phyloP scores from a whole-genome alignment of 805 yeast genomes.

The Candida dajiaensis region DNA sequence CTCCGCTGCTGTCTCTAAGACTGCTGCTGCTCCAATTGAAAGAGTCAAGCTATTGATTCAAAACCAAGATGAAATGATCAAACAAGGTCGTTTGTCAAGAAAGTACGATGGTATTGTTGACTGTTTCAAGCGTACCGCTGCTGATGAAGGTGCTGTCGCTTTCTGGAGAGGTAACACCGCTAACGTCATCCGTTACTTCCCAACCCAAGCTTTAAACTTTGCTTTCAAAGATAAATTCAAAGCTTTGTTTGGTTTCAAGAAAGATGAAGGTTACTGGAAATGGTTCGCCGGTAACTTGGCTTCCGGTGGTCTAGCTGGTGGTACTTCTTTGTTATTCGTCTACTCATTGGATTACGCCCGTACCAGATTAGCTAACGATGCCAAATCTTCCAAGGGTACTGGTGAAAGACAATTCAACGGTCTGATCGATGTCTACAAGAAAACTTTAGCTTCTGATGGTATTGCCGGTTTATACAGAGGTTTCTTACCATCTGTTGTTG shows the following conservation, averaged over 20 bases:
- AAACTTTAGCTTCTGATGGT: slow-evolving; percentile 95
- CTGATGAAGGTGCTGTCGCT: slow-evolving; percentile 85
- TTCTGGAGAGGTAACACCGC: slow-evolving; percentile 99
- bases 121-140: slow-evolving; percentile 92
- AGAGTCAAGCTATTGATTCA: slow-evolving; percentile 95
- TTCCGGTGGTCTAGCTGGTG: slow-evolving; percentile 99
- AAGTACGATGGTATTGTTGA: slow-evolving; percentile 88
- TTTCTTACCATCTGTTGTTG: slow-evolving; percentile 96
- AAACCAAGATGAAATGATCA: slow-evolving; percentile 97
- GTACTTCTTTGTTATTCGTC: slow-evolving; percentile 86
- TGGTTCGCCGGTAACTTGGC: slow-evolving; percentile 99
- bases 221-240: slow-evolving; percentile 98
- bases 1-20: slow-evolving; percentile 96
- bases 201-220: slow-evolving; percentile 97
- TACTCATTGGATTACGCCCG: slow-evolving; percentile 98
- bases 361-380: slow-evolving; percentile 98
- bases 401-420: slow-evolving; percentile 98
- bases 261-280: slow-evolving; percentile 85
- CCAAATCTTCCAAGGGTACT: slow-evolving; percentile 76
- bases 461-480: slow-evolving; percentile 98
- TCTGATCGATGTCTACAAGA: slow-evolving; percentile 91
- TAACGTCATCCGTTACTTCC: slow-evolving; percentile 98
- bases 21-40: slow-evolving; percentile 97
- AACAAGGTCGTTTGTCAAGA: slow-evolving; percentile 89
- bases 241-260: slow-evolving; percentile 94